Percentiles rank a stretch among this genome's conserved stretches.
phyloP scores from a whole-genome alignment of 352 stramenopile genomes.

The Pythium angustatum region DNA sequence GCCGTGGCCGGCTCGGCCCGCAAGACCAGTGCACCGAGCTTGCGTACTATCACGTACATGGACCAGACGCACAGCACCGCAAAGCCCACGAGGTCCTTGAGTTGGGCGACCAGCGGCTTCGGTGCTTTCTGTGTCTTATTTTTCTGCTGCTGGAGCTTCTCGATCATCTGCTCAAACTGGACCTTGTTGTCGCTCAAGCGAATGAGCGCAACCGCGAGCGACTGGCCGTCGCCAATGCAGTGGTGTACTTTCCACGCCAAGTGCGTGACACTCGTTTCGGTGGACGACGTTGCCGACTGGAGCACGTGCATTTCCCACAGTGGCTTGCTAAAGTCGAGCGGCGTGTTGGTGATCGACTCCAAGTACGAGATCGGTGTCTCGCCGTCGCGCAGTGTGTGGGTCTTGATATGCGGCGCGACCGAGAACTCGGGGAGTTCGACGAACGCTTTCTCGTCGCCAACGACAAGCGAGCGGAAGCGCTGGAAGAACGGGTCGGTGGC shows the following conservation, averaged over 20 bases:
- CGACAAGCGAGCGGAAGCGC: slow-evolving; percentile 69
- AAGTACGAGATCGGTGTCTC: slow-evolving; percentile 67
- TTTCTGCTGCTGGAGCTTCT: slow-evolving; percentile 39
- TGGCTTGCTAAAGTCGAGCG: slow-evolving; percentile 64
- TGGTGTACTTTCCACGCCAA: slow-evolving; percentile 78
- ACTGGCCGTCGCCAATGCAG: slow-evolving; percentile 76
- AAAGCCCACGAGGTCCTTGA: slow-evolving; percentile 36
- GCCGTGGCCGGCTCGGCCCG: slow-evolving; percentile 59
- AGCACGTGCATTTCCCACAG: slow-evolving; percentile 81
- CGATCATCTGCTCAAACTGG: slow-evolving; percentile 62
- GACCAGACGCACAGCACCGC: slow-evolving; percentile 54
- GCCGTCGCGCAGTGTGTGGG: slow-evolving; percentile 49
- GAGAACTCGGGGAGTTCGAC: slow-evolving; percentile 63
- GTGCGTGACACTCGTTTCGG: slow-evolving; percentile 44
- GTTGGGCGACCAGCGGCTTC: slow-evolving; percentile 28
- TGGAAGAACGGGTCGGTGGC: slow-evolving; percentile 60
- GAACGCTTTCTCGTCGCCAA: slow-evolving; percentile 47
- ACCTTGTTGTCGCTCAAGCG: slow-evolving; percentile 74
- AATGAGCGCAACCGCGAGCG: slow-evolving; percentile 57
- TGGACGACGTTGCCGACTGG: too few relatives aligned
- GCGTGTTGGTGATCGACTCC: slow-evolving; percentile 70
- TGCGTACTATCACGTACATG: slow-evolving; percentile 52
- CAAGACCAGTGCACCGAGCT: slow-evolving; percentile 48
- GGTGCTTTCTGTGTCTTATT: slow-evolving; percentile 37
- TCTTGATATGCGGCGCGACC: slow-evolving; percentile 48